Evolutionary conservation across 805 yeast species (phyloP), one percentile per base, ranked within the genome.

Genomic region (Jamesozyma gamospora): DNA sequence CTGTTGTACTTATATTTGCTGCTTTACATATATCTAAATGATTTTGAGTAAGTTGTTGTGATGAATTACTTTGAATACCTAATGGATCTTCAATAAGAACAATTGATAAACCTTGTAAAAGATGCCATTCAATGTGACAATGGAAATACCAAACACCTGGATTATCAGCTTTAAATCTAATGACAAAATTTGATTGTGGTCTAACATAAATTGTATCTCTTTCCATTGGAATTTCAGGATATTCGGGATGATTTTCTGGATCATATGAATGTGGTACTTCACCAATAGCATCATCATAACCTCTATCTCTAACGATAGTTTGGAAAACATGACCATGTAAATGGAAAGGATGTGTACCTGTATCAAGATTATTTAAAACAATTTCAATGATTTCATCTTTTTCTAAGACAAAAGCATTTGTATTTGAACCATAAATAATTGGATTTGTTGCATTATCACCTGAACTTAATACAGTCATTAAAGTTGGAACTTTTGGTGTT

Each of bases 131-230:
- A 55, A 92, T 82, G 62, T 90, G 98, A 66, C 98, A 90, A 68
- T 90, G 98, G 94, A 92, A 92, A 63, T 79, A 75, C 98, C 97
- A 90, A 33, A 88, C 88, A 69, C 98, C 98, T 26, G 97, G 98
- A 63, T 92, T 92, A 60, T 82, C 79, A 39, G 97, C 94, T 56
- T 74, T 75, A 71, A 87, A 90, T 59, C 97, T 75, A 46, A 90
- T 56, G 26, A 85, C 88, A 55, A 87, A 72, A 66, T 84, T 79
- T 2, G 96, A 87, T 57, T 83, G 83, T 21, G 94, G 87, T 58
- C 77, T 74, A 35, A 83, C 84, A 52, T 77, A 80, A 10, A 82
- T 65, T 9, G 82, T 75, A 60, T 92, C 98, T 68, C 98, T 79
- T 43, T 75, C 66, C 78, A 83, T 73, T 45, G 98, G 97, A 52